Base-by-base conservation (phyloP, 2,329 filamentous ascomycete genomes). In the Chalaropsis thielavioides region DNA sequence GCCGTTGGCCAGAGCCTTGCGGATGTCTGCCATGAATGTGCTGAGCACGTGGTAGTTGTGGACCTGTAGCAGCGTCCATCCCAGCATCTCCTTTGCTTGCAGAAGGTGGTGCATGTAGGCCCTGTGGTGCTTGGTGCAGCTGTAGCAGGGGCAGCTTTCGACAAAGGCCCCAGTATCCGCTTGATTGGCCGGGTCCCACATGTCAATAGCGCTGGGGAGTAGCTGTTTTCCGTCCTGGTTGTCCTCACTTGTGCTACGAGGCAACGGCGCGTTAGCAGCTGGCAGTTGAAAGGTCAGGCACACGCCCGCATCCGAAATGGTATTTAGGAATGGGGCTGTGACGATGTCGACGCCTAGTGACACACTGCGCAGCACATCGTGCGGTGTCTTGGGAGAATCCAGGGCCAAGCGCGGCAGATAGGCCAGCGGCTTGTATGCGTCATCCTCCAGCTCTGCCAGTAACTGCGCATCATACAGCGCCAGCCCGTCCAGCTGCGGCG, bases 81-180 rank as follows among this genome's bases (percentile, higher is more conserved):
- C 92, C 3, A 96, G 83, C 94, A 99, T 97, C 75, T 99, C 94
- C 72, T 92, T 95, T 0, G 94, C 91, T 59, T 84, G 81, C 5
- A 99, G 82, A 0, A 97, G 80, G 74, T 99, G 94, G 69, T 91
- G 87, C 43, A 99, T 72, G 74, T 89, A 99, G 0, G 94, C 92
- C 61, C 87, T 80, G 74, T 96, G 90, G 74, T 97, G 92, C 19
- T 82, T 82, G 1, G 79, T 83, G 78, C 94, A 99, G 24, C 90
- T 79, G 73, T 95, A 92, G 79, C 94, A 99, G 62, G 75, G 70
- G 74, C 94, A 99, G 17, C 75, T 80, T 5, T 79, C 70, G 0
- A 75, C 72, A 2, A 96, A 76, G 0, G 92, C 86, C 0, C 74
- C 74, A 0, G 89, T 72, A 46, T 88, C 83, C 3, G 79, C 78